phyloP scores from a whole-genome alignment of 495 filamentous ascomycete species.

The Elasticomyces elasticus region DNA sequence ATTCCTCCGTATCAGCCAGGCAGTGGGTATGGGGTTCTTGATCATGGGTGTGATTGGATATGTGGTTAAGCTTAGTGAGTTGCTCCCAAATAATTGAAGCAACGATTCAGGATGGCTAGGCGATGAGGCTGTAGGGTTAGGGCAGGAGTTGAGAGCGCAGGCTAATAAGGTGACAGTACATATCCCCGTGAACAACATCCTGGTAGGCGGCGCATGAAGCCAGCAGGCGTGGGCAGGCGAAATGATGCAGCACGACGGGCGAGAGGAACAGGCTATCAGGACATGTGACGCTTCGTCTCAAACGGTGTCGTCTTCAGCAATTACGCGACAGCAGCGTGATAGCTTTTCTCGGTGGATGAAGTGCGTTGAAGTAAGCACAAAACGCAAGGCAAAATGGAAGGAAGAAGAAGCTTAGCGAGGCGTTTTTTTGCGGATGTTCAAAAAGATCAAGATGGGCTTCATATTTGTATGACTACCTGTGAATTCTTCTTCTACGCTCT shows the following conservation, averaged over 20 bases:
- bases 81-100: background rate
- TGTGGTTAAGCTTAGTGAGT: conserved; percentile 83
- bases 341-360: no score
- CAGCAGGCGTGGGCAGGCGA: background rate
- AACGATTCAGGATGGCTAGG: background rate
- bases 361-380: no score
- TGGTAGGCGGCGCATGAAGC: conserved; percentile 58
- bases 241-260: background rate
- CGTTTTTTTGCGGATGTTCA: no score
- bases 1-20: conserved; percentile 81
- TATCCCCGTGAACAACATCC: conserved; percentile 75
- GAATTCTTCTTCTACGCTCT: no score
- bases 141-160: background rate
- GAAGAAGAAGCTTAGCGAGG: no score
- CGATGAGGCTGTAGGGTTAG: background rate
- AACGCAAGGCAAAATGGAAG: no score
- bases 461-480: no score
- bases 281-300: no score
- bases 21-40: conserved; percentile 85
- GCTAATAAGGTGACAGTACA: conserved; percentile 42
- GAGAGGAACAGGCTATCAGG: background rate
- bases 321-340: no score
- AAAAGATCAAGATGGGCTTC: no score
- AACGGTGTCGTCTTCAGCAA: no score
- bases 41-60: conserved; percentile 85